Evolutionary conservation across 2,329 filamentous ascomycete species (phyloP).

Genomic region (Colletotrichum limetticola): DNA sequence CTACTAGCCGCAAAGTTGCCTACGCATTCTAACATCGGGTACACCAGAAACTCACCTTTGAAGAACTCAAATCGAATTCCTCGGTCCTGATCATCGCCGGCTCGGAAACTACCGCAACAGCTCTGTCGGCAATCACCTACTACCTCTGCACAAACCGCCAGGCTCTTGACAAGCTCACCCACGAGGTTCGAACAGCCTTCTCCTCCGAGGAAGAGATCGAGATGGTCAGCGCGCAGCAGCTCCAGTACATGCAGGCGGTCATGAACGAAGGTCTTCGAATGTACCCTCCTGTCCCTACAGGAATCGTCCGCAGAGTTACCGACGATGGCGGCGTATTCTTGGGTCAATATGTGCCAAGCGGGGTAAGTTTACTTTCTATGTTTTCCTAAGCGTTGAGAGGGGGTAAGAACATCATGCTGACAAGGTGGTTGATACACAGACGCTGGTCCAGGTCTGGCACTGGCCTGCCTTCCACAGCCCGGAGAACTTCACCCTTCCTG

Average conservation of each 20-base stretch:
- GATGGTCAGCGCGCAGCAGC: slow-evolving; percentile 39
- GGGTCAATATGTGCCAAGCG: slow-evolving; percentile 44
- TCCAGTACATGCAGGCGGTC: slow-evolving; percentile 48
- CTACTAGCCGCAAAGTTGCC: no score
- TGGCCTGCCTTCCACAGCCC: slow-evolving; percentile 46
- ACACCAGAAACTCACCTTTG: slow-evolving; percentile 9
- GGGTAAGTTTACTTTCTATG: slow-evolving; percentile 38
- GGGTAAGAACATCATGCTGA: neutral
- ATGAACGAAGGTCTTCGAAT: slow-evolving; percentile 52
- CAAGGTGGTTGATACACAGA: slow-evolving; percentile 3
- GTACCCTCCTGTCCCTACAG: slow-evolving; percentile 42
- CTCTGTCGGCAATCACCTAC: slow-evolving; percentile 14
- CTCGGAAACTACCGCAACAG: slow-evolving; percentile 27
- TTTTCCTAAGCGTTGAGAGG: neutral
- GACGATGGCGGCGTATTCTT: slow-evolving; percentile 44
- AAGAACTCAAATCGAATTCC: slow-evolving; percentile 30
- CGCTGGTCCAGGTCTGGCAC: slow-evolving; percentile 28
- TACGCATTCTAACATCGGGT: no score
- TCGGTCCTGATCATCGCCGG: slow-evolving; percentile 10
- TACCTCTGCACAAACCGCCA: neutral
- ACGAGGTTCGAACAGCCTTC: slow-evolving; percentile 49
- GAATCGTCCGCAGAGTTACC: neutral
- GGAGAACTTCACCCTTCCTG: slow-evolving; percentile 44
- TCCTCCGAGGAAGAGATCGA: slow-evolving; percentile 45
- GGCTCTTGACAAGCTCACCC: slow-evolving; percentile 38